Conservation (phyloP, 495 filamentous ascomycete species). For the Lentithecium fluviatile region DNA sequence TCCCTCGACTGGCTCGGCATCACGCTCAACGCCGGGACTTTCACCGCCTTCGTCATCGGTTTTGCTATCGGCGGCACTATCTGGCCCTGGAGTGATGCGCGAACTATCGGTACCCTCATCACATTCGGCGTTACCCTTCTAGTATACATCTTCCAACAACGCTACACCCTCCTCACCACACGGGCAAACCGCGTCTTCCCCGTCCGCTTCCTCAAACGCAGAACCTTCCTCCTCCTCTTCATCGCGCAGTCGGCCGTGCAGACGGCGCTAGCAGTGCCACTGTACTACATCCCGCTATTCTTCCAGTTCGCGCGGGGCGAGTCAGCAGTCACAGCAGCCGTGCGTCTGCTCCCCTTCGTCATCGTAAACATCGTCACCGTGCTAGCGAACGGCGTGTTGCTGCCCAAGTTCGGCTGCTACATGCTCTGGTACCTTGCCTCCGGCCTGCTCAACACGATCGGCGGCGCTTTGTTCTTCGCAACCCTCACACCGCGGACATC, state of each 20-base stretch:
- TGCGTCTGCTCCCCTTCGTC: constrained; percentile 38
- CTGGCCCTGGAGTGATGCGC: constrained; percentile 26
- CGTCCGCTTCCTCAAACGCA: constrained; percentile 7
- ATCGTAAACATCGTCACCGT: constrained; percentile 27
- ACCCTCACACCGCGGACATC: constrained; percentile 10
- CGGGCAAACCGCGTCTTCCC: constrained; percentile 20
- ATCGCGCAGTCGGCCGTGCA: constrained; percentile 13
- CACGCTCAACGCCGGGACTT: constrained; percentile 33
- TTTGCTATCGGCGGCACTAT: constrained; percentile 22
- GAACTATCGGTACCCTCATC: constrained; percentile 20
- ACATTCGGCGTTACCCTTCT: constrained; percentile 14
- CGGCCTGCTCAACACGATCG: constrained; percentile 23
- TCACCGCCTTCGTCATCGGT: constrained; percentile 26
- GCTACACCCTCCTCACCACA: constrained; percentile 22
- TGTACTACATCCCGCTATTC: constrained; percentile 40
- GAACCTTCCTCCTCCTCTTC: constrained; percentile 28
- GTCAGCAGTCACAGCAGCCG: constrained; percentile 24
- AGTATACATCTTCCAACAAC: constrained; percentile 24
- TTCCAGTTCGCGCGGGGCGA: constrained; percentile 35
- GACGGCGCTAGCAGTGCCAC: constrained; percentile 22
- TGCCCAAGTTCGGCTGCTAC: constrained; percentile 33
- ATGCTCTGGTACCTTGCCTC: constrained; percentile 31
- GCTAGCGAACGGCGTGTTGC: constrained; percentile 29
- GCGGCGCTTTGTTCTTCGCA: constrained; percentile 26
- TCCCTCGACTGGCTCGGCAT: constrained; percentile 45